phyloP scores from a whole-genome alignment of 2,329 filamentous ascomycete species.

The Cladorrhinum sp. region DNA sequence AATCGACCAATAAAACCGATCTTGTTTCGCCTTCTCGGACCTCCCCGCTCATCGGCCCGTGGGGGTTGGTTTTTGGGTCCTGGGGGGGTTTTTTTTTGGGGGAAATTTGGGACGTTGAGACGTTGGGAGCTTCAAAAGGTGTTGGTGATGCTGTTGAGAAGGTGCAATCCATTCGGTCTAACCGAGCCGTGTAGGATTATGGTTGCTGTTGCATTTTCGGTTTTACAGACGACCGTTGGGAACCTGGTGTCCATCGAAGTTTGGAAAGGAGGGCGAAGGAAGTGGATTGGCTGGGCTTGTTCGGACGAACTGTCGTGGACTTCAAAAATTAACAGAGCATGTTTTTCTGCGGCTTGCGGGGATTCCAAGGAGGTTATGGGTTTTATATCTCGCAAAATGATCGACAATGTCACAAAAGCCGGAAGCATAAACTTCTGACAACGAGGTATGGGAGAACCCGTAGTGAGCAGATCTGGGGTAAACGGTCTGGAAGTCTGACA shows the following conservation, averaged over 20 bases:
- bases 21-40: not conserved
- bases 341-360: too few species aligned
- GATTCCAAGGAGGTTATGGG: not conserved
- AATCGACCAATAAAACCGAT: too few species aligned
- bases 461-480: not conserved
- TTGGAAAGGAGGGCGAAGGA: too few species aligned
- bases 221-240: too few species aligned
- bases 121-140: not conserved
- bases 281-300: too few species aligned
- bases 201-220: not conserved
- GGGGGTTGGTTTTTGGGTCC: too few species aligned
- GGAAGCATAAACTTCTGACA: not conserved
- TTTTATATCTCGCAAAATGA: not conserved
- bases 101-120: not conserved
- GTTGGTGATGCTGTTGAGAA: not conserved
- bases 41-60: not conserved
- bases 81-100: too few species aligned
- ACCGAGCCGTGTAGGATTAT: not conserved
- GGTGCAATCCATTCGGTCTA: too few species aligned
- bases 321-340: too few species aligned
- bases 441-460: not conserved
- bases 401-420: not conserved
- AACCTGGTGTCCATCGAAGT: too few species aligned
- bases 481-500: not conserved
- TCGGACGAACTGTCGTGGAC: too few species aligned